phyloP scores from a whole-genome alignment of 495 filamentous ascomycete species.

The Aspergillus bridgeri region DNA sequence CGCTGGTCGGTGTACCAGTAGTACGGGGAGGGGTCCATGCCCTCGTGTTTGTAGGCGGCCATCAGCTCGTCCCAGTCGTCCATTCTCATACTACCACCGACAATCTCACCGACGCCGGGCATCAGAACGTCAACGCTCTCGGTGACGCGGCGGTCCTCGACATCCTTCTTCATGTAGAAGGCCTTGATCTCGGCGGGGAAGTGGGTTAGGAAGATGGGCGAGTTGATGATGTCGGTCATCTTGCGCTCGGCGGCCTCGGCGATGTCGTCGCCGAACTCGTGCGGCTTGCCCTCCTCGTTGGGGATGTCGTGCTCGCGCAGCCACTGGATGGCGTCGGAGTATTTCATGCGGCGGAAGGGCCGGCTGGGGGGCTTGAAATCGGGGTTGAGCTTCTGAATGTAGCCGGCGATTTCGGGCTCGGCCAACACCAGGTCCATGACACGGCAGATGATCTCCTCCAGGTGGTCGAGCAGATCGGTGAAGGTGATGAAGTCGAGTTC shows the following conservation, averaged over 20 bases:
- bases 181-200: conserved; percentile 98
- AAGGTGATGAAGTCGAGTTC: conserved; percentile 97
- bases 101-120: conserved; percentile 96
- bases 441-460: conserved; percentile 84
- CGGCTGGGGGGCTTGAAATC: conserved; percentile 77
- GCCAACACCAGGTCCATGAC: conserved; percentile 75
- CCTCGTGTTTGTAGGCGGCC: conserved; percentile 80
- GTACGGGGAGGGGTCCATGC: conserved; percentile 80
- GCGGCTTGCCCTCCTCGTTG: conserved; percentile 88
- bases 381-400: conserved; percentile 82
- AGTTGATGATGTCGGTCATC: conserved; percentile 96
- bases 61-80: conserved; percentile 89
- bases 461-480: conserved; percentile 82
- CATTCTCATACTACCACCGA: conserved; percentile 97
- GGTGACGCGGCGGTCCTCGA: conserved; percentile 77
- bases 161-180: conserved; percentile 98
- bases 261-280: conserved; percentile 95
- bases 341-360: conserved; percentile 94
- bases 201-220: conserved; percentile 93
- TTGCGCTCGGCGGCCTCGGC: conserved; percentile 93
- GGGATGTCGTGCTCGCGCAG: conserved; percentile 79
- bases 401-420: conserved; percentile 63
- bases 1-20: conserved; percentile 99
- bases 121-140: conserved; percentile 96
- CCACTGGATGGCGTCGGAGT: conserved; percentile 93